These are phyloP conservation scores for Fusarium algeriense DNA, from an alignment of 2,329 filamentous ascomycete genomes.

Conservation along the genomic window DNA sequence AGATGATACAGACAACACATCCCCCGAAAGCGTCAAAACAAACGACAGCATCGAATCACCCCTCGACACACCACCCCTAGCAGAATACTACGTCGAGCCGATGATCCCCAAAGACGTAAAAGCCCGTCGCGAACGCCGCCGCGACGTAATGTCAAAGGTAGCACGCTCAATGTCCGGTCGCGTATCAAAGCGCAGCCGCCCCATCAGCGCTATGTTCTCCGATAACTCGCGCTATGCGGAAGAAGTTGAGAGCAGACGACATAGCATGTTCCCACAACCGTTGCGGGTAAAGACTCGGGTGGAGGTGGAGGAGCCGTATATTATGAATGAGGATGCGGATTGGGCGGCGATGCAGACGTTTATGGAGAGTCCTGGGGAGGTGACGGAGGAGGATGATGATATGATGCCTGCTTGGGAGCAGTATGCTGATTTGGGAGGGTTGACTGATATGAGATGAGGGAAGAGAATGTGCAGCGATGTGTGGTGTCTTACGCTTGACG, in stretches of 20 bases:
- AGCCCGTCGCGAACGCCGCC: conserved; percentile 46
- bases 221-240: conserved; percentile 47
- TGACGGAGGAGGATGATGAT: conserved; percentile 36
- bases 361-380: conserved; percentile 45
- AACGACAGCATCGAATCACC: conserved; percentile 46
- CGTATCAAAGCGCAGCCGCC: conserved; percentile 43
- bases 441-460: conserved; percentile 55
- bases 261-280: conserved; percentile 43
- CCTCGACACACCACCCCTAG: conserved; percentile 35
- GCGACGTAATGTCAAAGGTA: conserved; percentile 47
- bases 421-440: conserved; percentile 60
- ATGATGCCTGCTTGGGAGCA: conserved; percentile 59
- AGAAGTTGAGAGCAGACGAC: conserved; percentile 44
- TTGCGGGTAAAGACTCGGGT: conserved; percentile 38
- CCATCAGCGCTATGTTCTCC: conserved; percentile 47
- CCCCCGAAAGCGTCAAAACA: conserved; percentile 44
- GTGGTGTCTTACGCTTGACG: conserved; percentile 22
- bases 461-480: not conserved
- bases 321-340: conserved; percentile 50
- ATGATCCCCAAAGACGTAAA: conserved; percentile 35
- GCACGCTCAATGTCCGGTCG: conserved; percentile 44
- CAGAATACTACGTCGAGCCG: conserved; percentile 36
- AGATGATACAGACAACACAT: conserved; percentile 30
- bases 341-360: conserved; percentile 55
- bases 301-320: conserved; percentile 44